Evolutionary conservation across 2,329 filamentous ascomycete genomes (phyloP).

Genomic region (Ascochyta lentis): DNA sequence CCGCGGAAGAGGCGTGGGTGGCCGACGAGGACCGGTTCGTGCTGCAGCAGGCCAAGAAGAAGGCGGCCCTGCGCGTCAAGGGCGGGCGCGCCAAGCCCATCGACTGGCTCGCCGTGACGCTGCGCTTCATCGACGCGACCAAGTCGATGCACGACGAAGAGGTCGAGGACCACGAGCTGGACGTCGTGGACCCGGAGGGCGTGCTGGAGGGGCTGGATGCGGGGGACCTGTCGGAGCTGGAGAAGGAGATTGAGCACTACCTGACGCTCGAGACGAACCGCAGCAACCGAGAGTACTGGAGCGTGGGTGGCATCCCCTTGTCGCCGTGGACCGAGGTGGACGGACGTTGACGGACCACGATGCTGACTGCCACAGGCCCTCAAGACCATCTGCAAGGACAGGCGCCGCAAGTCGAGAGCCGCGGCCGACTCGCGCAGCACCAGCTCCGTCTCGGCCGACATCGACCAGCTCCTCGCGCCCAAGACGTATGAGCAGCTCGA

Average conservation of each 20-base stretch:
- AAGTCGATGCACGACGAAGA: slow-evolving; percentile 84
- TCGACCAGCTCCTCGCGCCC: slow-evolving; percentile 83
- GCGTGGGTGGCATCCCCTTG: slow-evolving; percentile 50
- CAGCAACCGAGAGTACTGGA: slow-evolving; percentile 89
- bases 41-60: slow-evolving; percentile 95
- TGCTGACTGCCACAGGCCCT: slow-evolving; percentile 65
- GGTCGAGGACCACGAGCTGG: slow-evolving; percentile 74
- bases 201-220: slow-evolving; percentile 76
- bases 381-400: slow-evolving; percentile 80
- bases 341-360: too few species aligned
- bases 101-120: slow-evolving; percentile 89
- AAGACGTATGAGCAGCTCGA: slow-evolving; percentile 90
- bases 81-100: slow-evolving; percentile 90
- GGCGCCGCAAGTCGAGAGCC: slow-evolving; percentile 69
- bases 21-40: slow-evolving; percentile 96
- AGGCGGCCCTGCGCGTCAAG: slow-evolving; percentile 91
- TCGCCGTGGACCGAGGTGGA: too few species aligned
- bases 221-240: slow-evolving; percentile 74
- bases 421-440: slow-evolving; percentile 75
- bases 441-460: slow-evolving; percentile 82
- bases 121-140: slow-evolving; percentile 86
- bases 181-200: slow-evolving; percentile 79
- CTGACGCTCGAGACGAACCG: slow-evolving; percentile 78
- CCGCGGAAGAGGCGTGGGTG: slow-evolving; percentile 71
- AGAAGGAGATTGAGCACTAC: slow-evolving; percentile 82